Percentiles rank a stretch among this genome's conserved stretches.
phyloP scores from a whole-genome alignment of 768 basidiomycete species.

The Cyclocybe cylindracea region DNA sequence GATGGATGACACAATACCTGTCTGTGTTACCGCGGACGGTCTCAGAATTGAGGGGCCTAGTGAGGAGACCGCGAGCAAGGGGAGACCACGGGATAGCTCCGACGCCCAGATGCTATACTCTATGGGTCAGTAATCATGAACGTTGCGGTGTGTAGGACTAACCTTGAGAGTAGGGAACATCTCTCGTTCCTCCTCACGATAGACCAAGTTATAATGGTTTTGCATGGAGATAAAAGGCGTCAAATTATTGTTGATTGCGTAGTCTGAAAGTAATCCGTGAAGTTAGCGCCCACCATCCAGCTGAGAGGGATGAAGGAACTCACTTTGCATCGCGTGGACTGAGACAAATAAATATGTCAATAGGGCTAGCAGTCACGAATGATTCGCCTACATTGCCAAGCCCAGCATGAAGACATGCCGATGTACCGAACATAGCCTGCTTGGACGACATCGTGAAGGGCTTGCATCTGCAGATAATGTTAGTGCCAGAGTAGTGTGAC shows the following conservation, averaged over 20 bases:
- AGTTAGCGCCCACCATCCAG: background rate
- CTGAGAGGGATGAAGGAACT: background rate
- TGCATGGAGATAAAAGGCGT: constrained; percentile 73
- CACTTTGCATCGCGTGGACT: constrained; percentile 63
- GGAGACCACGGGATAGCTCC: constrained; percentile 64
- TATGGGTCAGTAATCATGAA: background rate
- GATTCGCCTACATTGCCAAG: constrained; percentile 49
- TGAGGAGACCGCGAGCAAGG: constrained; percentile 51
- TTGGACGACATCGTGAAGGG: constrained; percentile 67
- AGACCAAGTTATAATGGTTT: constrained; percentile 62
- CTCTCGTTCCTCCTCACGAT: constrained; percentile 67
- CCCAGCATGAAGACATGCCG: constrained; percentile 57
- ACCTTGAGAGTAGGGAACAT: constrained; percentile 64
- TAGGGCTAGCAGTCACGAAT: background rate
- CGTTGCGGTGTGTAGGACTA: background rate
- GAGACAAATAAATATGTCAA: background rate
- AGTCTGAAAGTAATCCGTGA: constrained; percentile 36
- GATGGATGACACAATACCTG: constrained; percentile 19
- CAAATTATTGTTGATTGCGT: constrained; percentile 57
- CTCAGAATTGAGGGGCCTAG: constrained; percentile 37
- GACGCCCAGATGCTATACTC: constrained; percentile 47
- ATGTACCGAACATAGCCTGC: constrained; percentile 64
- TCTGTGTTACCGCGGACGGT: constrained; percentile 42
- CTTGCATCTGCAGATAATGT: constrained; percentile 54
- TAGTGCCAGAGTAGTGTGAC: background rate